Percentiles rank a stretch among this genome's conserved stretches.
These are phyloP conservation scores for Kodamaea restingae DNA, from an alignment of 805 yeast genomes.

Conservation along the genomic window DNA sequence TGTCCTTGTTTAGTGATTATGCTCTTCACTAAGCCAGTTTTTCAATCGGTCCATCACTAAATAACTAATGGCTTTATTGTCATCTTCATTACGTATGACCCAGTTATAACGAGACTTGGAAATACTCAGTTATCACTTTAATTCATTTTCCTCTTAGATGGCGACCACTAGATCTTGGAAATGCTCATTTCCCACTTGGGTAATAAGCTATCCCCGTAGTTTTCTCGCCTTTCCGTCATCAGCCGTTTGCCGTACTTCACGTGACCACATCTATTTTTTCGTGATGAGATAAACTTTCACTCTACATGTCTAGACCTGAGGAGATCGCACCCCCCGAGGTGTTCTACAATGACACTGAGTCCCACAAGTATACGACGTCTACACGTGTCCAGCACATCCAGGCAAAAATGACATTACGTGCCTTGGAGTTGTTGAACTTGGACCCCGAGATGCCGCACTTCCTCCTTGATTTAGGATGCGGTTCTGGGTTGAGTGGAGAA, in stretches of 20 bases:
- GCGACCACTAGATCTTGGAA: too few relatives aligned
- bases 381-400: constrained; percentile 98
- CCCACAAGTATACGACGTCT: constrained; percentile 83
- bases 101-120: too few relatives aligned
- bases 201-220: too few relatives aligned
- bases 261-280: constrained; percentile 1
- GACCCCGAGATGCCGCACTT: constrained; percentile 58
- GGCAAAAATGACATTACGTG: constrained; percentile 94
- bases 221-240: too few relatives aligned
- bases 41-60: neutral
- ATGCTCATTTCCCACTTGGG: too few relatives aligned
- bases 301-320: constrained; percentile 88
- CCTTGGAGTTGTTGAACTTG: constrained; percentile 79
- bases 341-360: constrained; percentile 87
- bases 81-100: too few relatives aligned
- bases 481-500: constrained; percentile 94
- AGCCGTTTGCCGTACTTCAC: too few relatives aligned
- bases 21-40: too few relatives aligned
- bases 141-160: too few relatives aligned
- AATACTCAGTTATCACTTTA: neutral
- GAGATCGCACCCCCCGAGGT: constrained; percentile 95
- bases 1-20: too few relatives aligned
- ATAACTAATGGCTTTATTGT: neutral
- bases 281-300: neutral
- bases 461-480: constrained; percentile 91